These are phyloP conservation scores for Acanthamoeba polyphaga DNA, from an alignment of 208 protist genomes.

Conservation along the genomic window DNA sequence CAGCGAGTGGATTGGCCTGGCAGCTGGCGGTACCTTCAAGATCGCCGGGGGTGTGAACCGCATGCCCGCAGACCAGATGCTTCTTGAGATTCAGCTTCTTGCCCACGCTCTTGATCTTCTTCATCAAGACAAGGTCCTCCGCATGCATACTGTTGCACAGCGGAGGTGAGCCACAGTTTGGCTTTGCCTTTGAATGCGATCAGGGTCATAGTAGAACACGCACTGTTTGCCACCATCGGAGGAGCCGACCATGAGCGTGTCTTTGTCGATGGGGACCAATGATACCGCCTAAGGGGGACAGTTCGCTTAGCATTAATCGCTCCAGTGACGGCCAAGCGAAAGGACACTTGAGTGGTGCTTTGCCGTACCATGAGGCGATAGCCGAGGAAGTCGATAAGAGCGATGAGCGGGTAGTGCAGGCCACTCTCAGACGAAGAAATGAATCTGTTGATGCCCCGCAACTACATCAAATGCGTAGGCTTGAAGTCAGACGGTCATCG, in stretches of 20 bases:
- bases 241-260: background rate
- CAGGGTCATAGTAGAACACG: background rate
- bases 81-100: conserved; percentile 29
- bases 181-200: no score
- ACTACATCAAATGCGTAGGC: background rate
- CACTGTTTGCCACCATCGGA: conserved; percentile 31
- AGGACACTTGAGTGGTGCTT: no score
- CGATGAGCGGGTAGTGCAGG: conserved; percentile 38
- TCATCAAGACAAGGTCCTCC: background rate
- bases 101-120: conserved; percentile 25
- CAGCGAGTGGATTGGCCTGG: no score
- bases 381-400: conserved; percentile 48
- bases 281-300: background rate
- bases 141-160: background rate
- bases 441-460: conserved; percentile 32
- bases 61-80: background rate
- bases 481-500: no score
- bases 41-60: background rate
- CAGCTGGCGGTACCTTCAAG: background rate
- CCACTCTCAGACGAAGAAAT: conserved; percentile 3
- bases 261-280: background rate
- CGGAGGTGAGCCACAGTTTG: background rate
- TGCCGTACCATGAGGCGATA: conserved; percentile 13
- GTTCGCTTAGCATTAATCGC: no score
- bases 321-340: background rate